Evolutionary conservation across 768 basidiomycete genomes (phyloP).

Genomic region (Suillus weaverae): DNA sequence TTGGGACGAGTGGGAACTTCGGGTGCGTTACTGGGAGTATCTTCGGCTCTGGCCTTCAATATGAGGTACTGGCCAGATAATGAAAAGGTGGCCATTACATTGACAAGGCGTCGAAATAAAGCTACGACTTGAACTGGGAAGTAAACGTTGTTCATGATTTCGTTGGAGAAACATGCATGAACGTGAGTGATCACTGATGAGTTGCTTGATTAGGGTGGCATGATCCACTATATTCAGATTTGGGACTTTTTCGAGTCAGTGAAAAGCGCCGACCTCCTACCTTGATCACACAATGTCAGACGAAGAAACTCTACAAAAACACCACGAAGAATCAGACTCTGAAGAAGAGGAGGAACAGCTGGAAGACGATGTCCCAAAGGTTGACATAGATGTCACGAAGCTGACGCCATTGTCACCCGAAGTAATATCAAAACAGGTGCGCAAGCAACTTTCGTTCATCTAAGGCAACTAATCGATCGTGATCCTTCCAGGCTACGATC

Average conservation of each 20-base stretch:
- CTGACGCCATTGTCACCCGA: constrained; percentile 87
- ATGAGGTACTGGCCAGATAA: constrained; percentile 64
- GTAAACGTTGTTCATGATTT: constrained; percentile 43
- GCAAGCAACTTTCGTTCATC: constrained; percentile 20
- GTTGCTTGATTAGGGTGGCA: background rate
- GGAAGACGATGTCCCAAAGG: constrained; percentile 51
- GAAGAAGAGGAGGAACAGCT: constrained; percentile 59
- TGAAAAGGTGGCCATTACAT: constrained; percentile 67
- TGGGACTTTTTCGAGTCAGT: constrained; percentile 1
- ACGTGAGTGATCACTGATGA: background rate
- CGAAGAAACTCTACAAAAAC: constrained; percentile 67
- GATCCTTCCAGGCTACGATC: constrained; percentile 77
- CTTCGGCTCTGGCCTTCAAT: constrained; percentile 22
- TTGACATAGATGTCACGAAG: constrained; percentile 79
- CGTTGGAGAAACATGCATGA: background rate
- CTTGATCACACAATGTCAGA: constrained; percentile 49
- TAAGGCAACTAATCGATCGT: background rate
- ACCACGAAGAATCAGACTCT: constrained; percentile 66
- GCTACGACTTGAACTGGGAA: constrained; percentile 61
- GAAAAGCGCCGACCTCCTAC: constrained; percentile 1
- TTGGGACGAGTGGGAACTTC: background rate
- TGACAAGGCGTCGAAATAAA: constrained; percentile 64
- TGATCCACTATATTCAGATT: background rate
- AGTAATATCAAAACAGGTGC: constrained; percentile 88
- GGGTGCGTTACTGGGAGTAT: background rate